Evolutionary conservation across 108 stramenopile genomes (phyloP).

Genomic region (Pseudonitzschia delicatissima): DNA sequence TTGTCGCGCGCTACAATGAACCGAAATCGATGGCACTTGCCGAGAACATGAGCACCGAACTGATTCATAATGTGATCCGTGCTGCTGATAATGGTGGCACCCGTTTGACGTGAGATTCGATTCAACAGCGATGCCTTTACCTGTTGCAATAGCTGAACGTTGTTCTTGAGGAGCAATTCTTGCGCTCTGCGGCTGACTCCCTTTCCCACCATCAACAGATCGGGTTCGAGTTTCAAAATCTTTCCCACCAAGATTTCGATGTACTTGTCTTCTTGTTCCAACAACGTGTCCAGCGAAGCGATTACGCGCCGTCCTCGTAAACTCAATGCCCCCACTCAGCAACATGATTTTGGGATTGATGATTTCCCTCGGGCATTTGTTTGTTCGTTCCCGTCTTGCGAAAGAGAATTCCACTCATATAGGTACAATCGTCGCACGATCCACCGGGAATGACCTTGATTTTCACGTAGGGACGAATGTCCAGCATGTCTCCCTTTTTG

Average conservation of each 20-base stretch:
- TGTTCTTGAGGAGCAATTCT: slow-evolving; percentile 74
- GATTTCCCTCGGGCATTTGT: slow-evolving; percentile 70
- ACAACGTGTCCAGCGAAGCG: slow-evolving; percentile 83
- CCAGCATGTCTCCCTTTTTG: slow-evolving; percentile 83
- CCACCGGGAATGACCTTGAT: slow-evolving; percentile 88
- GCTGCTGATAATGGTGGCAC: slow-evolving; percentile 83
- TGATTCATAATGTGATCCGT: slow-evolving; percentile 92
- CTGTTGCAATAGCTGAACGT: slow-evolving; percentile 87
- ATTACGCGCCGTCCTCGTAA: slow-evolving; percentile 86
- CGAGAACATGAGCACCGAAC: slow-evolving; percentile 67
- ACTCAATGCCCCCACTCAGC: slow-evolving; percentile 90
- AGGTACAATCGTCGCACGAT: slow-evolving; percentile 68
- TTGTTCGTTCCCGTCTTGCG: slow-evolving; percentile 90
- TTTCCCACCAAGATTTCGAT: slow-evolving; percentile 92
- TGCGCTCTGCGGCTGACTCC: slow-evolving; percentile 88
- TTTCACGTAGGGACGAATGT: slow-evolving; percentile 70
- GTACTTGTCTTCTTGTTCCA: slow-evolving; percentile 94
- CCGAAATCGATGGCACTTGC: slow-evolving; percentile 75
- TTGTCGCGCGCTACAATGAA: slow-evolving; percentile 86
- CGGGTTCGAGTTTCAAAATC: slow-evolving; percentile 86
- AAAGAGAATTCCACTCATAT: slow-evolving; percentile 89
- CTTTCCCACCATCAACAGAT: slow-evolving; percentile 81
- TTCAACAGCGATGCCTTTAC: slow-evolving; percentile 85
- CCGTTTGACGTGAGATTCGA: slow-evolving; percentile 88
- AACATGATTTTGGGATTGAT: slow-evolving; percentile 88